Evolutionary conservation across 495 filamentous ascomycete species (phyloP).

Genomic region (Annulohypoxylon nitens): DNA sequence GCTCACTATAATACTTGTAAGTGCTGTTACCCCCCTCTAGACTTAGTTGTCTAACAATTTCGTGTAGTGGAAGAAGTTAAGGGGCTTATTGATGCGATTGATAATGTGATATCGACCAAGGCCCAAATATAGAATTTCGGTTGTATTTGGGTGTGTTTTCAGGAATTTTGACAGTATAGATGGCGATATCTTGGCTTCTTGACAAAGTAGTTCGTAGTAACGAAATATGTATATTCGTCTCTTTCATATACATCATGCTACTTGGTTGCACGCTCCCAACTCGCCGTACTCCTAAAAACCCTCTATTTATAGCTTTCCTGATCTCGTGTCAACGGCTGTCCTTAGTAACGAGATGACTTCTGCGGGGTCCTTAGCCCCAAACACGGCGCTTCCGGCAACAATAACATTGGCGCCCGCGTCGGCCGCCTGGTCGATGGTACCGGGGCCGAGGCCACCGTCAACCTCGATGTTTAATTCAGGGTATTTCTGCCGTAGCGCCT

Average conservation of each 20-base stretch:
- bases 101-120: conserved; percentile 55
- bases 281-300: not conserved
- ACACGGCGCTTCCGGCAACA: conserved; percentile 96
- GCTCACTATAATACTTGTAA: conserved; percentile 82
- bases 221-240: conserved; percentile 4
- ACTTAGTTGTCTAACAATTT: conserved; percentile 11
- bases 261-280: not conserved
- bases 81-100: conserved; percentile 62
- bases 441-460: conserved; percentile 88
- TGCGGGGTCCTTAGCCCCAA: conserved; percentile 87
- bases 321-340: conserved; percentile 78
- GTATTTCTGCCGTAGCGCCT: conserved; percentile 83
- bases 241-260: not conserved
- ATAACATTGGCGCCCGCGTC: conserved; percentile 98
- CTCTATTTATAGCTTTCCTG: conserved; percentile 47
- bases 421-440: conserved; percentile 93
- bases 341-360: conserved; percentile 86
- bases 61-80: conserved; percentile 68
- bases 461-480: conserved; percentile 97
- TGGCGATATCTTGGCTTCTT: not conserved
- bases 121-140: not conserved
- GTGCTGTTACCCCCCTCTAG: conserved; percentile 18
- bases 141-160: not conserved
- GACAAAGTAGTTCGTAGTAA: not conserved
- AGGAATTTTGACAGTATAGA: not conserved